A percentile compares a stretch with the other conserved stretches of the same genome.
phyloP scores from a whole-genome alignment of 495 filamentous ascomycete genomes.

The Friedmanniomyces simplex region DNA sequence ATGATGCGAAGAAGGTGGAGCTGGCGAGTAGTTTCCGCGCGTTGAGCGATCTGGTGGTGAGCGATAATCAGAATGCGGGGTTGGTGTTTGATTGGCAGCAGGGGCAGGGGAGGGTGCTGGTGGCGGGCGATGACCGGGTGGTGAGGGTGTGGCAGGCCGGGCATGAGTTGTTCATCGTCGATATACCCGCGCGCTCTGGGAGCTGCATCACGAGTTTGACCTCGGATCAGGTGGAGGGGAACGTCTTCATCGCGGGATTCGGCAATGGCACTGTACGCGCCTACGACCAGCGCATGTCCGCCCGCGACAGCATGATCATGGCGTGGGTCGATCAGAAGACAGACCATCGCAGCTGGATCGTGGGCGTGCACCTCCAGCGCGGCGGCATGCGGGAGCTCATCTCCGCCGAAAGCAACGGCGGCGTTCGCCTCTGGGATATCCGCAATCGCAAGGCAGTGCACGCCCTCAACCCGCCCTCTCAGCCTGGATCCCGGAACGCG shows the following conservation, averaged over 20 bases:
- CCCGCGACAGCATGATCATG: constrained; percentile 79
- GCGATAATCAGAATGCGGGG: constrained; percentile 85
- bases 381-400: constrained; percentile 85
- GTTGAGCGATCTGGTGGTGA: constrained; percentile 81
- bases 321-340: constrained; percentile 93
- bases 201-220: constrained; percentile 93
- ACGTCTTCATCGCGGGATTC: constrained; percentile 91
- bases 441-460: constrained; percentile 61
- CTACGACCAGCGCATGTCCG: constrained; percentile 77
- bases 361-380: constrained; percentile 92
- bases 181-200: constrained; percentile 90
- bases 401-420: constrained; percentile 76
- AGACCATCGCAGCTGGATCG: constrained; percentile 88
- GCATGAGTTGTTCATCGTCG: constrained; percentile 80
- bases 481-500: constrained; percentile 52
- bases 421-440: constrained; percentile 94
- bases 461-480: constrained; percentile 43
- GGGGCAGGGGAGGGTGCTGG: constrained; percentile 84
- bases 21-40: constrained; percentile 90
- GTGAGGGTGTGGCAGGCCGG: constrained; percentile 94
- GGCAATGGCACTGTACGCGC: constrained; percentile 93
- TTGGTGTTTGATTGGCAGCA: constrained; percentile 98
- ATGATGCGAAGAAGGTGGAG: constrained; percentile 58
- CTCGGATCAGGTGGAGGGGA: constrained; percentile 92
- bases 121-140: constrained; percentile 91